Percentiles rank a stretch among this genome's conserved stretches.
phyloP scores from a whole-genome alignment of 2,329 filamentous ascomycete genomes.

The Cladosporium sphaerospermum region DNA sequence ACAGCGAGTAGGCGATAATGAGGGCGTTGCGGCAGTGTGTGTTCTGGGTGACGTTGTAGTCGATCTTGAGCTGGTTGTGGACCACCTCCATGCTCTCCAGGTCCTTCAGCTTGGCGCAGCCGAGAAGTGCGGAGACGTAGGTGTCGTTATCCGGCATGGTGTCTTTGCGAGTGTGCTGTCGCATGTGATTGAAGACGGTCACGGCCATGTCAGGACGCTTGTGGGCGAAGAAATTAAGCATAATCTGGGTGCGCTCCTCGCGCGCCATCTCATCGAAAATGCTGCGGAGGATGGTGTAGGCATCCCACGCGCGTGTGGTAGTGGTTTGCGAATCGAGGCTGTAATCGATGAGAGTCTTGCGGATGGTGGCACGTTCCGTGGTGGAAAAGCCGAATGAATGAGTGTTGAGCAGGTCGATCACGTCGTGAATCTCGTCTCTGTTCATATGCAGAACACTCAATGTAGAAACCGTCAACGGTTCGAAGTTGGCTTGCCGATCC shows the following conservation, averaged over 20 bases:
- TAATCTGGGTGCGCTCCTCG: conserved; percentile 61
- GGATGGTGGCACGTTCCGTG: conserved; percentile 61
- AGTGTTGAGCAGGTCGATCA: conserved; percentile 73
- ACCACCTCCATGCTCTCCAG: conserved; percentile 63
- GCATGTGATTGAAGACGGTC: conserved; percentile 89
- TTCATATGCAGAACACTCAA: conserved; percentile 69
- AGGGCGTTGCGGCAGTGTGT: conserved; percentile 76
- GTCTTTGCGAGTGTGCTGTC: conserved; percentile 58
- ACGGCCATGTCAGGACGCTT: conserved; percentile 76
- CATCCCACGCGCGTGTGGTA: conserved; percentile 60
- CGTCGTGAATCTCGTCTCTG: conserved; percentile 69
- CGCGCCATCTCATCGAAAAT: conserved; percentile 59
- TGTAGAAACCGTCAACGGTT: conserved; percentile 66
- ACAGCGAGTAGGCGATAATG: conserved; percentile 76
- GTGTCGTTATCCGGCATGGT: conserved; percentile 65
- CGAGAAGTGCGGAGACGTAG: conserved; percentile 72
- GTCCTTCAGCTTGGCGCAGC: conserved; percentile 45
- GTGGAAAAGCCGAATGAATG: conserved; percentile 66
- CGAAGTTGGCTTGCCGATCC: conserved; percentile 61
- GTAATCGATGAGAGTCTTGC: conserved; percentile 60
- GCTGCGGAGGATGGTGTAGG: conserved; percentile 53
- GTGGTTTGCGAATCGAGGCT: conserved; percentile 57
- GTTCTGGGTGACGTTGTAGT: conserved; percentile 68
- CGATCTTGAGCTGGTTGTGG: conserved; percentile 92
- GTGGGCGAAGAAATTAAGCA: conserved; percentile 77